A percentile compares a stretch with the other conserved stretches of the same genome.
phyloP scores from a whole-genome alignment of 345 rosid species.

The Eutrema japonicum region DNA sequence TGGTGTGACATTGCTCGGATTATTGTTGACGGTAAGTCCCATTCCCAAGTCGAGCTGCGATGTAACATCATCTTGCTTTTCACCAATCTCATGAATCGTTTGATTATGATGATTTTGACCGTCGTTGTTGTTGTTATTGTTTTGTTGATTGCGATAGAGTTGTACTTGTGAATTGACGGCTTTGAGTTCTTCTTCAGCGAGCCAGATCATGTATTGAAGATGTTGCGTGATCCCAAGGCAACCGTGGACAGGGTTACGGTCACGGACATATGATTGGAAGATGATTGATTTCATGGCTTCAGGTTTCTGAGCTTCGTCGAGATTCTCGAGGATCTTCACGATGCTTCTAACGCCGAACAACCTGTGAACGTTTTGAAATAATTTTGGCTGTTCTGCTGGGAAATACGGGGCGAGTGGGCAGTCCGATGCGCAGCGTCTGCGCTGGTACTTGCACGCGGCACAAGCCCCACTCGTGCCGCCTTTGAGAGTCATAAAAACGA shows the following conservation, averaged over 20 bases:
- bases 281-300: conserved; percentile 89
- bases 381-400: conserved; percentile 73
- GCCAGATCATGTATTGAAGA: conserved; percentile 53
- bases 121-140: conserved; percentile 31
- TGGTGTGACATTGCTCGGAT: not conserved
- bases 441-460: conserved; percentile 91
- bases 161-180: conserved; percentile 63
- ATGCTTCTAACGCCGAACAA: conserved; percentile 85
- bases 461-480: conserved; percentile 93
- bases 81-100: conserved; percentile 38
- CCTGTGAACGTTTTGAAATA: conserved; percentile 77
- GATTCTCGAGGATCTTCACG: conserved; percentile 57
- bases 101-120: conserved; percentile 6
- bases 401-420: conserved; percentile 85
- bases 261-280: conserved; percentile 70
- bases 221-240: conserved; percentile 64
- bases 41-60: conserved; percentile 78
- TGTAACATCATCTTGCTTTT: conserved; percentile 49
- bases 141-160: conserved; percentile 55
- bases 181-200: conserved; percentile 65
- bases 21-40: conserved; percentile 61
- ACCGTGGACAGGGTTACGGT: conserved; percentile 76
- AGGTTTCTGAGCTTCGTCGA: conserved; percentile 53
- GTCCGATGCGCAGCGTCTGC: conserved; percentile 68
- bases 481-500: conserved; percentile 70